Evolutionary conservation across 805 yeast genomes (phyloP).

Genomic region (Lipomyces oligophaga): DNA sequence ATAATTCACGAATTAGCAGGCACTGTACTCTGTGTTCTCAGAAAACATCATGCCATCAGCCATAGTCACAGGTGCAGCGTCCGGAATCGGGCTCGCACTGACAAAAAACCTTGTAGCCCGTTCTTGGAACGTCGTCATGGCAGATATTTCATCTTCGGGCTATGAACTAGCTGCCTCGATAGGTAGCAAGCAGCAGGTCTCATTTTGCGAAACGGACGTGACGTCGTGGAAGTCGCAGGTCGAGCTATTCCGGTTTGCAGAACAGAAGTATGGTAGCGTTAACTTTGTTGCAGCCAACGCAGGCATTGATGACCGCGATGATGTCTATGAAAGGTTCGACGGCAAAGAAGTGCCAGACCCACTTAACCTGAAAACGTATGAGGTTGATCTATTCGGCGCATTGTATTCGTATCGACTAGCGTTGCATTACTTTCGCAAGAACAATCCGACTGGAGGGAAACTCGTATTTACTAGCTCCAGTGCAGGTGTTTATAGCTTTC

Average conservation of each 20-base stretch:
- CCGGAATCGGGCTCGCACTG: conserved; percentile 20
- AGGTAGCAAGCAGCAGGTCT: neutral
- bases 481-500: conserved; percentile 4
- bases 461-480: conserved; percentile 4
- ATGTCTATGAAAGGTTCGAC: neutral
- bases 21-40: no score
- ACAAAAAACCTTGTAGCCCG: conserved; percentile 2
- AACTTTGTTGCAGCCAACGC: conserved; percentile 11
- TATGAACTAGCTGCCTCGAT: neutral
- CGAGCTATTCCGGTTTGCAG: conserved; percentile 2
- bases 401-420: neutral
- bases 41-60: conserved; percentile 12
- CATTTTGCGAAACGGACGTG: conserved; percentile 10
- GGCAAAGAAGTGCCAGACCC: neutral
- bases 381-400: conserved; percentile 2
- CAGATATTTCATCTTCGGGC: conserved; percentile 5
- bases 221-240: conserved; percentile 11
- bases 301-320: conserved; percentile 8
- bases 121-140: conserved; percentile 9
- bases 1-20: no score
- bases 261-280: neutral
- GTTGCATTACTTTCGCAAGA: neutral
- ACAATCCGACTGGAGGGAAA: neutral
- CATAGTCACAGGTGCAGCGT: conserved; percentile 19
- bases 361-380: neutral